Conservation (phyloP, 2,329 filamentous ascomycete species). For the Aspergillus phoenicis region DNA sequence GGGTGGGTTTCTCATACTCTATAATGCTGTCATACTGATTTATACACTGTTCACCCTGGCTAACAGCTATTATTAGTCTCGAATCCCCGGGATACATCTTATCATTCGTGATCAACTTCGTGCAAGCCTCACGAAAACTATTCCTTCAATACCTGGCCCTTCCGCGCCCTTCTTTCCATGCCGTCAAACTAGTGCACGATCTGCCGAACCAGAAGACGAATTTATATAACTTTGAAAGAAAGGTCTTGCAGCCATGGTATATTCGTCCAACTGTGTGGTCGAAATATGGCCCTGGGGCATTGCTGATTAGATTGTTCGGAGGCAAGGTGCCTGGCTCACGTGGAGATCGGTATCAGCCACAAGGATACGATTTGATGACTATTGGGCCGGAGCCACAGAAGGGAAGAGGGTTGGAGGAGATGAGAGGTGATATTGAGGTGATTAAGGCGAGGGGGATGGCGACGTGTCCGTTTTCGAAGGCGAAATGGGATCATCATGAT, state of each 20-base stretch:
- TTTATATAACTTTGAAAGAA: slow-evolving; percentile 19
- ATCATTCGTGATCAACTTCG: background rate
- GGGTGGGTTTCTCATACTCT: slow-evolving; percentile 13
- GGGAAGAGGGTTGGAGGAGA: slow-evolving; percentile 21
- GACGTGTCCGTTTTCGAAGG: slow-evolving; percentile 21
- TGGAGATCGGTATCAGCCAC: slow-evolving; percentile 17
- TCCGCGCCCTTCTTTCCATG: background rate
- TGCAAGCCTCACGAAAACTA: slow-evolving; percentile 1
- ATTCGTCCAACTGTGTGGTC: slow-evolving; percentile 26
- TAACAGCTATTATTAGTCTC: slow-evolving; percentile 4
- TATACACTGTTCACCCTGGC: no score
- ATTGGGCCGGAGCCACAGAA: slow-evolving; percentile 24
- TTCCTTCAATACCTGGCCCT: slow-evolving; percentile 11
- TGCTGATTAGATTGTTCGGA: slow-evolving; percentile 24
- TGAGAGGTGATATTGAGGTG: slow-evolving; percentile 16
- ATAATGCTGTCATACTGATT: background rate
- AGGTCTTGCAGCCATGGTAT: slow-evolving; percentile 30
- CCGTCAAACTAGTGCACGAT: slow-evolving; percentile 8
- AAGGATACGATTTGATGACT: slow-evolving; percentile 23
- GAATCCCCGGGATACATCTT: slow-evolving; percentile 5
- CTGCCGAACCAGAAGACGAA: slow-evolving; percentile 15
- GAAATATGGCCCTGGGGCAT: slow-evolving; percentile 23
- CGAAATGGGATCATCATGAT: background rate
- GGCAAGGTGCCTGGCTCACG: slow-evolving; percentile 21
- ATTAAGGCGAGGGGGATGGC: slow-evolving; percentile 17